Evolutionary conservation across 768 basidiomycete genomes (phyloP), one percentile per base, ranked within the genome.

Genomic region (Amanita jacksonii): DNA sequence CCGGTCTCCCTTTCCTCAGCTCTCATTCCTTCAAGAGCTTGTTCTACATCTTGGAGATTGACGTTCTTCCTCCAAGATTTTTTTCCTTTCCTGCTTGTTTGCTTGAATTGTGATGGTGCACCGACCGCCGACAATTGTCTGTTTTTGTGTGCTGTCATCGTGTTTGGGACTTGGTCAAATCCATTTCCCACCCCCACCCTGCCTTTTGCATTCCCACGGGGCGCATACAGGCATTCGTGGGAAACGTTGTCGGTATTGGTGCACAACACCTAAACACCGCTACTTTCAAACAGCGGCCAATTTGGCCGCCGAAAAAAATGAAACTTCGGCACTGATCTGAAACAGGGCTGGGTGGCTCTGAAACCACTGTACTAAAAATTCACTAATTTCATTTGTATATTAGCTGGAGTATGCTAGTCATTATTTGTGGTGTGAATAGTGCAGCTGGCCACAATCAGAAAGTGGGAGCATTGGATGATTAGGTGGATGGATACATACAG

Each of bases 1-100:
- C 90, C 90, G 49, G 73, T 75, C 4, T 80, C 72, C 43, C 86
- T 68, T 57, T 93, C 90, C 58, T 93, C 87, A n/a, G 74, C 74
- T 43, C 91, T 68, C 48, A 86, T 65, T 46, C 67, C 74, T 60
- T 93, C 91, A 50, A 93, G 55, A 2, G 77, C 79, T 37, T 30
- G 19, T 38, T 45, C 44, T 15, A 92, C 79, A 39, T 79, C 79
- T 19, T 77, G 74, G 39, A 94, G 73, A 58, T 94, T 80, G 41
- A 94, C 81, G 61, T 96, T 88, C 66, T 96, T 94, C 58, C 92
- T 65, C 92, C 92, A 94, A 37, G 91, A 79, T 45, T 76, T 78
- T 60, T 94, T 94, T n/a, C 90, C 88, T 60, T 90, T 94, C 46
- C 91, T 68, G 53, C 82, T 86, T 0, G 78, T 61, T 60, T 93